Conservation (phyloP, 2,329 filamentous ascomycete species). For the Fusarium camptoceras region DNA sequence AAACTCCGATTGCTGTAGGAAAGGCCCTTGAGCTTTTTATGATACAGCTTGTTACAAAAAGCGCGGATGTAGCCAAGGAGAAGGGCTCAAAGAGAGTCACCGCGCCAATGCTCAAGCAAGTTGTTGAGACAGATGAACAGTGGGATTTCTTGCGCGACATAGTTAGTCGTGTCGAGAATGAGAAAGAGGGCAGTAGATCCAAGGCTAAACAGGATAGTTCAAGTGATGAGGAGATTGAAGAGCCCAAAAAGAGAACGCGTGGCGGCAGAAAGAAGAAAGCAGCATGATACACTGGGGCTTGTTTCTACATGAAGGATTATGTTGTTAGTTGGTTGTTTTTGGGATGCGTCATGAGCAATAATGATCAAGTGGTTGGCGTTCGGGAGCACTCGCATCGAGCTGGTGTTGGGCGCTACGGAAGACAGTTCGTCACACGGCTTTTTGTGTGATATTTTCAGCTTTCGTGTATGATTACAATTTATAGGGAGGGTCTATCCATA, state of each 20-base stretch:
- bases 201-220: constrained; percentile 65
- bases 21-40: constrained; percentile 98
- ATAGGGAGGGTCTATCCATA: neutral
- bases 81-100: constrained; percentile 91
- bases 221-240: constrained; percentile 64
- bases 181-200: constrained; percentile 59
- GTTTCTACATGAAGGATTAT: neutral
- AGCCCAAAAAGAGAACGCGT: constrained; percentile 61
- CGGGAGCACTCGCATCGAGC: constrained; percentile 40
- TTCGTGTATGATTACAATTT: constrained; percentile 12
- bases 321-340: constrained; percentile 5
- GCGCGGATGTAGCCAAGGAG: constrained; percentile 83
- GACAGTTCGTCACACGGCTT: constrained; percentile 28
- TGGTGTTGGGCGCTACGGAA: constrained; percentile 44
- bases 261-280: constrained; percentile 65
- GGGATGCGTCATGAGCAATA: constrained; percentile 43
- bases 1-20: constrained; percentile 93
- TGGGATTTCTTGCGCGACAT: constrained; percentile 96
- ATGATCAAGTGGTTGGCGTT: constrained; percentile 47
- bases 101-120: constrained; percentile 90
- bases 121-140: constrained; percentile 87
- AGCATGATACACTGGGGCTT: constrained; percentile 31
- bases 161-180: constrained; percentile 80
- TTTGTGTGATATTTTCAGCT: constrained; percentile 29
- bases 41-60: constrained; percentile 91